Percentiles rank a stretch among this genome's conserved stretches.
Evolutionary conservation across 805 yeast species (phyloP).

Genomic region (Yamadazyma olivae): DNA sequence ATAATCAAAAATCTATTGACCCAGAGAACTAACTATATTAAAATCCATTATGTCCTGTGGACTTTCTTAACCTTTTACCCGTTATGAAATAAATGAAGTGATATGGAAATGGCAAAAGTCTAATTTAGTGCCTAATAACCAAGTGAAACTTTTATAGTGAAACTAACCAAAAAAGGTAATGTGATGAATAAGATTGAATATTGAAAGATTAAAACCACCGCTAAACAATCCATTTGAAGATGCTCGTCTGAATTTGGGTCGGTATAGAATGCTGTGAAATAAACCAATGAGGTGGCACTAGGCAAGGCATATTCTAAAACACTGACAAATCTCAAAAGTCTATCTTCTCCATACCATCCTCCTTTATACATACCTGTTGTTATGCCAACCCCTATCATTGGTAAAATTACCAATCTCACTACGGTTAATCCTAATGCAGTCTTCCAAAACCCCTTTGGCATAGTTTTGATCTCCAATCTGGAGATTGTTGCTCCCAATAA

Average conservation of each 20-base stretch:
- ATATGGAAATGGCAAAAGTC: too few relatives aligned
- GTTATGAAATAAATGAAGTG: too few relatives aligned
- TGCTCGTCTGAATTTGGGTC: slow-evolving; percentile 55
- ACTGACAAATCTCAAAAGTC: slow-evolving; percentile 66
- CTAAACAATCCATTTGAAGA: slow-evolving; percentile 81
- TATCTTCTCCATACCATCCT: slow-evolving; percentile 63
- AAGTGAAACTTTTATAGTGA: slow-evolving; percentile 53
- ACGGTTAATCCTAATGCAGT: slow-evolving; percentile 57
- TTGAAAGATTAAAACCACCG: slow-evolving; percentile 70
- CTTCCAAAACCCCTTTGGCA: slow-evolving; percentile 73
- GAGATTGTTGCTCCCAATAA: slow-evolving; percentile 87
- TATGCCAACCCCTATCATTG: slow-evolving; percentile 69
- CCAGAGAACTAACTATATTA: too few relatives aligned
- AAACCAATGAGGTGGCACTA: slow-evolving; percentile 83
- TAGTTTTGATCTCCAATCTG: slow-evolving; percentile 53
- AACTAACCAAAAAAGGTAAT: slow-evolving; percentile 72
- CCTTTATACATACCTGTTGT: slow-evolving; percentile 55
- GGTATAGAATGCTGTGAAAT: slow-evolving; percentile 83
- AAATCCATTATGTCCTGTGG: too few relatives aligned
- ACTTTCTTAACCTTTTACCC: too few relatives aligned
- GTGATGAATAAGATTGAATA: slow-evolving; percentile 66
- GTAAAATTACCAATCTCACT: slow-evolving; percentile 63
- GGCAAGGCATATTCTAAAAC: slow-evolving; percentile 79
- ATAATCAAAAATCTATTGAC: too few relatives aligned
- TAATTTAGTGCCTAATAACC: too few relatives aligned